These are phyloP conservation scores for Niveomyces coronatus DNA, from an alignment of 2,329 filamentous ascomycete species.

Conservation along the genomic window DNA sequence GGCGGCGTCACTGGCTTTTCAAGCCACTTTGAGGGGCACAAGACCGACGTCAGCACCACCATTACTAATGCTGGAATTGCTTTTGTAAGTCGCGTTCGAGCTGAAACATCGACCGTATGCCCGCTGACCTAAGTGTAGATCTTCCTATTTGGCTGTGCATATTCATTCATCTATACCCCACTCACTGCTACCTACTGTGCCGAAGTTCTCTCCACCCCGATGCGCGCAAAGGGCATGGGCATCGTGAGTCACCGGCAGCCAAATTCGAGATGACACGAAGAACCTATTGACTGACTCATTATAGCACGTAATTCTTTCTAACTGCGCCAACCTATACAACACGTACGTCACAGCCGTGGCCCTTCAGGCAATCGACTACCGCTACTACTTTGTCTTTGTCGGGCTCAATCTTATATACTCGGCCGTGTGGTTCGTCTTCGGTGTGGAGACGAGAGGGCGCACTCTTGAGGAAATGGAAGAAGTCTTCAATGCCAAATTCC, in stretches of 20 bases:
- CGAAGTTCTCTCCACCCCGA: slow-evolving; percentile 22
- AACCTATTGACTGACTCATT: neutral
- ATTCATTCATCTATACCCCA: slow-evolving; percentile 41
- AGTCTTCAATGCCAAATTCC: slow-evolving; percentile 28
- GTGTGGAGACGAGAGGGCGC: slow-evolving; percentile 21
- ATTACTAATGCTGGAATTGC: slow-evolving; percentile 36
- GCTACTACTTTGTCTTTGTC: slow-evolving; percentile 23
- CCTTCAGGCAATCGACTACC: slow-evolving; percentile 21
- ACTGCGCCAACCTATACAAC: slow-evolving; percentile 23
- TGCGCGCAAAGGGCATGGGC: slow-evolving; percentile 26
- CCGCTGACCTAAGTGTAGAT: slow-evolving; percentile 20
- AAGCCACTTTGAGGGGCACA: slow-evolving; percentile 27
- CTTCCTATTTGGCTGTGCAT: slow-evolving; percentile 41
- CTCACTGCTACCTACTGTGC: slow-evolving; percentile 28
- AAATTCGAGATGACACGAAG: neutral
- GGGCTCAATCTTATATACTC: slow-evolving; percentile 21
- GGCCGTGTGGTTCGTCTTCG: slow-evolving; percentile 19
- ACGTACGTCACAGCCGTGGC: slow-evolving; percentile 22
- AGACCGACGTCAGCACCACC: slow-evolving; percentile 20
- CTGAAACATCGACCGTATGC: no score
- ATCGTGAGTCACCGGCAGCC: slow-evolving; percentile 15
- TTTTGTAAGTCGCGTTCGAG: slow-evolving; percentile 24
- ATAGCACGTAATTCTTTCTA: slow-evolving; percentile 17
- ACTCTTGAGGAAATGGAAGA: slow-evolving; percentile 35
- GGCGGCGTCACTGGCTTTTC: slow-evolving; percentile 36